phyloP scores from a whole-genome alignment of 768 basidiomycete species.

The Gelatoporia subvermispora region DNA sequence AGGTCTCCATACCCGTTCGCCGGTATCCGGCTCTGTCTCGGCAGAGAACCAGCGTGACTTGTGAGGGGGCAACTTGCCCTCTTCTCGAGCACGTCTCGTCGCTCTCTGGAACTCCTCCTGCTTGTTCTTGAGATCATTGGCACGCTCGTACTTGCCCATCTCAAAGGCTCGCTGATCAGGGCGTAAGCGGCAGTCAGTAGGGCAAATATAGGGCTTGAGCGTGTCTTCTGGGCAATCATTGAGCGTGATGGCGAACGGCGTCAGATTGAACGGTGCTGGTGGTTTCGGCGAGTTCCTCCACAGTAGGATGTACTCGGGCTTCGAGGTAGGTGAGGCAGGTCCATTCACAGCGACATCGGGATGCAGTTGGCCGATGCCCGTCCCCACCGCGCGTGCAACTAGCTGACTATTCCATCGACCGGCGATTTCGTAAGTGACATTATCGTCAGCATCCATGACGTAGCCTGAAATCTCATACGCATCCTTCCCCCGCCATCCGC shows the following conservation, averaged over 20 bases:
- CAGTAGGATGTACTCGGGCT: conserved; percentile 75
- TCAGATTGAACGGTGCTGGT: conserved; percentile 86
- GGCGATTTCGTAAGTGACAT: conserved; percentile 80
- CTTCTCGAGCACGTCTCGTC: conserved; percentile 71
- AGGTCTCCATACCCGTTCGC: conserved; percentile 86
- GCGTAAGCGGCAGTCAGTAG: conserved; percentile 88
- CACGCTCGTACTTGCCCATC: conserved; percentile 76
- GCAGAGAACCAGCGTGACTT: conserved; percentile 84
- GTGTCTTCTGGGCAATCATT: conserved; percentile 79
- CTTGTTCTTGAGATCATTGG: conserved; percentile 70
- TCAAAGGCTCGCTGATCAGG: conserved; percentile 97
- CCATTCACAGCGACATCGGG: conserved; percentile 64
- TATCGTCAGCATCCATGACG: conserved; percentile 62
- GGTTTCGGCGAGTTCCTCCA: conserved; percentile 92
- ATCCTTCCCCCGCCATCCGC: conserved; percentile 90
- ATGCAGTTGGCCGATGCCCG: conserved; percentile 49
- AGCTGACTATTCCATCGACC: conserved; percentile 96
- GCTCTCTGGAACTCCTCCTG: conserved; percentile 81
- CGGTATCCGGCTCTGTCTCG: conserved; percentile 81
- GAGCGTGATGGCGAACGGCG: conserved; percentile 88
- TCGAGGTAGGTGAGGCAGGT: conserved; percentile 37
- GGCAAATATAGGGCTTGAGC: conserved; percentile 68
- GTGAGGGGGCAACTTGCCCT: conserved; percentile 67
- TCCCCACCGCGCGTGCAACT: conserved; percentile 72
- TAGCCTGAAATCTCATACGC: conserved; percentile 90